Evolutionary conservation across 768 basidiomycete species (phyloP).

Genomic region (Lentinula edodes): DNA sequence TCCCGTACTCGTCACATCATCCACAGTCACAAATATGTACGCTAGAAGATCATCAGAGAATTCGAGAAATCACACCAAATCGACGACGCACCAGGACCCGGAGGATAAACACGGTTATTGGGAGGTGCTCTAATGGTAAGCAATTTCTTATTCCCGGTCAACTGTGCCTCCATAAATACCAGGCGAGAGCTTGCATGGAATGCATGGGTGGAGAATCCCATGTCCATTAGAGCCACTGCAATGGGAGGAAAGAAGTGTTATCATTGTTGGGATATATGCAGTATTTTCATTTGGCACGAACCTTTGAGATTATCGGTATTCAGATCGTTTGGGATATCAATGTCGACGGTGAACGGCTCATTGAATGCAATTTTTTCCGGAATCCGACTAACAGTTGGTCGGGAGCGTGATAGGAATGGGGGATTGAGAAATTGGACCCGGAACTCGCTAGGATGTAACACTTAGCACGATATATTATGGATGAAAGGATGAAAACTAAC

Average conservation of each 20-base stretch:
- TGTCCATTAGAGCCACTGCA: constrained; percentile 29
- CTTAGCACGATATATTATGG: background rate
- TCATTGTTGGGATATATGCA: background rate
- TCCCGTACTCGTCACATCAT: constrained; percentile 12
- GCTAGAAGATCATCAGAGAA: background rate
- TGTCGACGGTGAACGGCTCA: constrained; percentile 25
- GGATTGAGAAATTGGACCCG: constrained; percentile 26
- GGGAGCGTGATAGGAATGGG: constrained; percentile 22
- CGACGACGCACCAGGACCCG: constrained; percentile 20
- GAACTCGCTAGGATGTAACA: constrained; percentile 11
- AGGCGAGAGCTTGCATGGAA: constrained; percentile 29
- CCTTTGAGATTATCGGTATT: constrained; percentile 12
- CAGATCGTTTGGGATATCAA: constrained; percentile 20
- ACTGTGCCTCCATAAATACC: constrained; percentile 24
- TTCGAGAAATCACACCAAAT: background rate
- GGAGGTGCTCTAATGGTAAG: constrained; percentile 27
- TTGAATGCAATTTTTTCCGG: constrained; percentile 25
- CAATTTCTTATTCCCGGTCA: constrained; percentile 21
- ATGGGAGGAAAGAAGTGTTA: background rate
- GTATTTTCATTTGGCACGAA: constrained; percentile 1
- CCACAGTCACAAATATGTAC: constrained; percentile 11
- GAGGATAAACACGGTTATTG: constrained; percentile 28
- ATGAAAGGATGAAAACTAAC: constrained; percentile 2
- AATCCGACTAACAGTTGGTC: constrained; percentile 17
- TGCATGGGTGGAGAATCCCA: constrained; percentile 29